Conservation (phyloP, 768 basidiomycete species). For the Sarcodon aspratus region DNA sequence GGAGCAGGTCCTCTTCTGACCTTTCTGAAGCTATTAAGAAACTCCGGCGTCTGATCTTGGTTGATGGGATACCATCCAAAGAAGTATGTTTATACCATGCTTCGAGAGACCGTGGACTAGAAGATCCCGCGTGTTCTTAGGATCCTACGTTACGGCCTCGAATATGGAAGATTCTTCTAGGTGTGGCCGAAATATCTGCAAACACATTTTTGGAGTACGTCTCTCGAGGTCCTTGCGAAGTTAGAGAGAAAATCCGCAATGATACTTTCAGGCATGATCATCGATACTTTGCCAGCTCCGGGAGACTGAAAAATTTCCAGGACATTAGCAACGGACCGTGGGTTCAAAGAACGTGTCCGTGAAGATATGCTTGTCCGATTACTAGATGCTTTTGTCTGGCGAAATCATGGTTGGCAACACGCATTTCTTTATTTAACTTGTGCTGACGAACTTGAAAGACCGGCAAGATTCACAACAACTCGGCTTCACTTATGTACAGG, state of each 20-base stretch:
- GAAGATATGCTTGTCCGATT: constrained; percentile 95
- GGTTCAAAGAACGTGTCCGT: constrained; percentile 94
- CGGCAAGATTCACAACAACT: constrained; percentile 68
- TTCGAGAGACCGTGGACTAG: neutral
- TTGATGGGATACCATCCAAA: constrained; percentile 79
- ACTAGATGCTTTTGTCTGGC: constrained; percentile 98
- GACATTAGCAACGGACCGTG: constrained; percentile 90
- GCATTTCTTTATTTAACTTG: neutral
- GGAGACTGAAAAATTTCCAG: constrained; percentile 21
- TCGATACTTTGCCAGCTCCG: neutral
- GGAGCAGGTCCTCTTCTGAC: constrained; percentile 47
- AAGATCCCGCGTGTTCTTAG: constrained; percentile 22
- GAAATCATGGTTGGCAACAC: constrained; percentile 58
- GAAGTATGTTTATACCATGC: constrained; percentile 34
- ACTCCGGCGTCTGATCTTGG: constrained; percentile 76
- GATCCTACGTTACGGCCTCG: constrained; percentile 78
- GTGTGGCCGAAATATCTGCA: constrained; percentile 68
- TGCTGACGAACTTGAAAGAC: constrained; percentile 30
- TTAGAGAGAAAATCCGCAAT: constrained; percentile 88
- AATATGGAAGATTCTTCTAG: constrained; percentile 91
- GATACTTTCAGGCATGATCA: constrained; percentile 79
- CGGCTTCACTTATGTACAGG: constrained; percentile 94
- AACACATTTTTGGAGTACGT: constrained; percentile 72
- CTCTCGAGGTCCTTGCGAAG: constrained; percentile 74
- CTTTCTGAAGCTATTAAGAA: constrained; percentile 83